Base-by-base conservation (phyloP, 495 filamentous ascomycete species). In the Amphirosellinia nigrospora region DNA sequence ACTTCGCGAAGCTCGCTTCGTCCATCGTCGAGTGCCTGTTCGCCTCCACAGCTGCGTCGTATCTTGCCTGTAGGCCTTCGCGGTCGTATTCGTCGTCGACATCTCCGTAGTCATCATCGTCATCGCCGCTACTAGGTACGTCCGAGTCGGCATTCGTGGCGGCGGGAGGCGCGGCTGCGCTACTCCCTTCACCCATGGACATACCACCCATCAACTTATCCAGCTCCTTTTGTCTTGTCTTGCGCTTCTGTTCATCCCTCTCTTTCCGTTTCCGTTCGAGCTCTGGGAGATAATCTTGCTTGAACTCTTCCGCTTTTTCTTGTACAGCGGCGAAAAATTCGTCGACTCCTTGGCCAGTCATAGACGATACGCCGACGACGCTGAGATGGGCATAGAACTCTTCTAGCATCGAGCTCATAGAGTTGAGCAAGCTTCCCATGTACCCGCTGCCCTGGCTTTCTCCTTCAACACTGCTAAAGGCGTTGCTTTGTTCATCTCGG, bases 391-490 rank as follows among this genome's bases (percentile, higher is more conserved):
- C 86, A 78, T 99, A 99, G 78, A 99, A 99, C 79, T 99, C 96
- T 72, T 99, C 96, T 28, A 99, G 83, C 90, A 99, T 92, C 70
- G 98, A 80, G 75, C 92, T 96, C 96, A 99, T 99, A 77, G 92
- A 96, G 83, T 98, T 98, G 21, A 98, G 84, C 60, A 98, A 81
- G 64, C 91, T 94, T n/a, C 92, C 91, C 96, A 99, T 98, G 79
- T 99, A 99, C 36, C 96, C 96, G 73, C 92, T 95, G 0, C 95
- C 94, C 0, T 75, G 63, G 41, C 83, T 84, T 38, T 84, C 86
- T 34, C 92, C 91, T 73, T 94, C 92, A 1, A 87, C 82, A 26
- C 92, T 92, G 4, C 91, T 90, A 75, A 93, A 96, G 21, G 88
- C 89, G 28, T 93, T 93, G 2, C 81, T 78, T 66, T 92, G 89